Base-by-base conservation (phyloP, 164 flowering plant species). In the Nelumbo lutea region DNA sequence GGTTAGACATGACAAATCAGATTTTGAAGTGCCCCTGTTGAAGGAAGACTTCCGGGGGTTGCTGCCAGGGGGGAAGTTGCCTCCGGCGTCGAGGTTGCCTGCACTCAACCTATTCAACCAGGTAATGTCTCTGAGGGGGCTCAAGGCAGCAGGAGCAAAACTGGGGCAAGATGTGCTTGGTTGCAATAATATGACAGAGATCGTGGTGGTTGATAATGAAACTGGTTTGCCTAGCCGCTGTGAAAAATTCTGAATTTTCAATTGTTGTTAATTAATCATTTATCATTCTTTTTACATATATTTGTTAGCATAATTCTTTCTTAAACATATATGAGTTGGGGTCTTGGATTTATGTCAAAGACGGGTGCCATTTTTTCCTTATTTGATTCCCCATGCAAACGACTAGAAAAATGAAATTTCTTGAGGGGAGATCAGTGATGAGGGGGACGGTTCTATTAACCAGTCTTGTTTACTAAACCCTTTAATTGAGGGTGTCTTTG, bases 111-210 rank as follows among this genome's bases (percentile, higher is more conserved):
- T 95, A 63, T 95, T 95, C 75, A 95, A 92, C 79, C 94, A 86
- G 72, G 83, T 96, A 0, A 79, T 87, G 59, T 95, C 99, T 2
- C 73, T 95, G 9, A 92, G 75, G 75, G 99, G 98, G 1, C 78
- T 95, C 10, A 95, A 92, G 79, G 87, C 90, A 0, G 98, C 99
- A 0, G 97, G 97, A 9, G 96, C 97, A 0, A 92, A 89, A 87
- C 57, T 95, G 62, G 79, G 86, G 4, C 94, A 89, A 78, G 99
- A 92, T 69, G 99, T 95, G 58, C 72, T 95, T 1, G 13, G 59
- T 9, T 95, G 99, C 81, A 69, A 79, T 69, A 78, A 72, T 58
- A 70, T 65, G 9, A 79, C 94, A 0, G 98, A 89, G 76, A 59
- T 85, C 9, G 97, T 92, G 1, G 44, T 65, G 4, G 98, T 89